Base-by-base conservation (phyloP, 768 basidiomycete species). In the Udeniomyces megalosporus region DNA sequence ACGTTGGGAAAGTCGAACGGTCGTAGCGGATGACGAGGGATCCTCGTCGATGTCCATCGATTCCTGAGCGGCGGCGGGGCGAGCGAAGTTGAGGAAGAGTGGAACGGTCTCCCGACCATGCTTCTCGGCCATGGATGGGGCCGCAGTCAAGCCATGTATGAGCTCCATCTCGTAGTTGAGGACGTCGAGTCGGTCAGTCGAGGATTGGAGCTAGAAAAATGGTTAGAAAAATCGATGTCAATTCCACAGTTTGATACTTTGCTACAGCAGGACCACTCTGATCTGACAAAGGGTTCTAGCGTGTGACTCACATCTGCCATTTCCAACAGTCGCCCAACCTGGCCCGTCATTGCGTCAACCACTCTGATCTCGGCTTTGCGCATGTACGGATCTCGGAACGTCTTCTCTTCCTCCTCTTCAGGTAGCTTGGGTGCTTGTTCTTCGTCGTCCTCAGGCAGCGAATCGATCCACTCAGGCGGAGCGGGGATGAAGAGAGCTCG, bases 101-200 rank as follows among this genome's bases (percentile, higher is more conserved):
- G 88, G 84, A n/a, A 95, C 77, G 35, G 96, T 76, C n/a, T 85
- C 81, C 42, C 88, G 83, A 61, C 85, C 88, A 73, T 93, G 85
- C 71, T 84, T 86, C 72, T 96, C 89, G 0, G 83, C 86, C 12
- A 95, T 73, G 1, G 79, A 76, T 0, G 84, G 76, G 62, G 82
- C 81, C 68, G 84, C 80, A n/a, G 80, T 79, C 15, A 96, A 77
- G 0, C 84, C 76, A 10, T 76, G 73, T 15, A 97, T 78, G 3
- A 97, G 76, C 71, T 95, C 89, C 11, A 78, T 74, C 71, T 93
- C 89, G 72, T 90, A 97, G 26, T 82, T 82, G 47, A 75, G 75
- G 1, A 76, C 72, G 67, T 95, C 89, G 44, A 96, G 81, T 15
- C 86, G 80, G 42, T 76, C 75, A 15, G 48, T 35, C 29, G 32